A percentile compares a stretch with the other conserved stretches of the same genome.
Evolutionary conservation across 2,329 filamentous ascomycete genomes (phyloP).

Genomic region (Ophiostoma sp.): DNA sequence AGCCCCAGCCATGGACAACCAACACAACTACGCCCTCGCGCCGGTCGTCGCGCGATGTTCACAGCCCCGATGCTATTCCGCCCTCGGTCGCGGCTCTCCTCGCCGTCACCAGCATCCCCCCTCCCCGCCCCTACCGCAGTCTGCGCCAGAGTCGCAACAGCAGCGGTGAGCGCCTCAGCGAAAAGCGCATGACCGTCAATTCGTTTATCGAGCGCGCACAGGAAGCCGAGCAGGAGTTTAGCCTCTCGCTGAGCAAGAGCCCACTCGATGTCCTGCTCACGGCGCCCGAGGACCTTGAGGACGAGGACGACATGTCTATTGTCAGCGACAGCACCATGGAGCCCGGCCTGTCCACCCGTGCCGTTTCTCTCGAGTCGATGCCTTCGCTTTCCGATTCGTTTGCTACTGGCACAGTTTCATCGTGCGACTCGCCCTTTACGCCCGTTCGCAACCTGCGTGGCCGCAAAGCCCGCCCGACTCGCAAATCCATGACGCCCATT

Average conservation of each 20-base stretch:
- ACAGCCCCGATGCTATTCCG: conserved; percentile 51
- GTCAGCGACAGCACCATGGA: conserved; percentile 36
- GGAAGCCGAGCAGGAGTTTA: conserved; percentile 55
- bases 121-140: conserved; percentile 34
- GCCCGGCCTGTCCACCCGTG: conserved; percentile 50
- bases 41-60: conserved; percentile 35
- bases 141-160: not conserved
- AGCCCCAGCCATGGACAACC: conserved; percentile 1
- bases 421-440: conserved; percentile 41
- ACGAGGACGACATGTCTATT: conserved; percentile 42
- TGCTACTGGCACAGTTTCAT: conserved; percentile 46
- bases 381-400: conserved; percentile 55
- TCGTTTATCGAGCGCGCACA: conserved; percentile 51
- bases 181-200: conserved; percentile 49
- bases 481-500: conserved; percentile 51
- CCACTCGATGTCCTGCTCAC: conserved; percentile 57
- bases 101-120: conserved; percentile 57
- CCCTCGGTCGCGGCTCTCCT: conserved; percentile 57
- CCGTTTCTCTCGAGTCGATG: conserved; percentile 56
- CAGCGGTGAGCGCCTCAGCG: conserved; percentile 18
- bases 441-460: conserved; percentile 35
- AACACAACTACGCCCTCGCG: not conserved
- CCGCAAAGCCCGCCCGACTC: conserved; percentile 40
- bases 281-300: conserved; percentile 53
- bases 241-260: conserved; percentile 48